Conservation (phyloP, 2,329 filamentous ascomycete genomes). For the Aspergillus fischeri region DNA sequence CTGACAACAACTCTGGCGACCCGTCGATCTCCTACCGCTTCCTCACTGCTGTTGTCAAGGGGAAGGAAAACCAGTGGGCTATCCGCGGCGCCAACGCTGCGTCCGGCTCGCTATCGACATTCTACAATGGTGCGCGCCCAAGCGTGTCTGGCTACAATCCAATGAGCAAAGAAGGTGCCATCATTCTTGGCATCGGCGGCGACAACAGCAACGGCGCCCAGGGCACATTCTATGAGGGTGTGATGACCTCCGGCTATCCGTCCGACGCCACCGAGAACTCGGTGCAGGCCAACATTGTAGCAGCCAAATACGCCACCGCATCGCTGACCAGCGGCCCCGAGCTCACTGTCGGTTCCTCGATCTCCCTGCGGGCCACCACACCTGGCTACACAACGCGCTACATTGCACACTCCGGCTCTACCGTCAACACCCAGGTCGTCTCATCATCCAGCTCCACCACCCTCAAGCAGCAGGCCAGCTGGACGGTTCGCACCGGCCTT, state of each 20-base stretch:
- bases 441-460: constrained; percentile 47
- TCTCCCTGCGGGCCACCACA: constrained; percentile 56
- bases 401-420: constrained; percentile 49
- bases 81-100: constrained; percentile 56
- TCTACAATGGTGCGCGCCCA: constrained; percentile 56
- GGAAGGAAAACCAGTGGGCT: constrained; percentile 54
- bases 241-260: constrained; percentile 60
- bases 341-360: constrained; percentile 46
- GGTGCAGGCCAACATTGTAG: constrained; percentile 59
- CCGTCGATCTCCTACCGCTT: constrained; percentile 55
- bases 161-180: constrained; percentile 63
- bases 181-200: constrained; percentile 67
- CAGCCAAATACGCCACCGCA: constrained; percentile 50
- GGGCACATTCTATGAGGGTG: constrained; percentile 63
- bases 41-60: constrained; percentile 56
- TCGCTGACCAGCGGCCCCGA: constrained; percentile 48
- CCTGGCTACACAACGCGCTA: constrained; percentile 52
- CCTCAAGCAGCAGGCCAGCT: constrained; percentile 52
- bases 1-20: constrained; percentile 48
- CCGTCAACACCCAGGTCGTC: constrained; percentile 54
- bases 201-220: constrained; percentile 59
- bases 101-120: constrained; percentile 54
- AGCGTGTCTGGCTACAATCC: constrained; percentile 52
- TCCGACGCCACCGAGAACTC: constrained; percentile 55
- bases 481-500: constrained; percentile 53